Base-by-base conservation (phyloP, 345 rosid species). In the Pseudoturritis turrita region DNA sequence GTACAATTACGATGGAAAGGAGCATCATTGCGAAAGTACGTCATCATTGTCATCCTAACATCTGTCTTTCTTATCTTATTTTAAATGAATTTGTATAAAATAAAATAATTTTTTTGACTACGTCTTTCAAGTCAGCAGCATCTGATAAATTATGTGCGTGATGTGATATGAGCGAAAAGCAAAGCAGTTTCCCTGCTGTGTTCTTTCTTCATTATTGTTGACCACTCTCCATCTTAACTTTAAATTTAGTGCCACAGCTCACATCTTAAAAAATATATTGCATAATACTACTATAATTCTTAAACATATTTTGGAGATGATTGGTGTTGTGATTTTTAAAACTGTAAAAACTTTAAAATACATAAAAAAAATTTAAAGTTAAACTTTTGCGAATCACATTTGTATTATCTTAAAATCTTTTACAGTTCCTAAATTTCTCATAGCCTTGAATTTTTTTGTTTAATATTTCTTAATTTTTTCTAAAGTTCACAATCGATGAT, bases 1-100 rank as follows among this genome's bases (percentile, higher is more conserved):
- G 55, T 62, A 72, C 63, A 62, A 62, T 68, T 54, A 68, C 72
- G 19, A 53, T 10, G 28, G 29, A 44, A 22, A 75, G 59, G 69
- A 43, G 28, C 79, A 75, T 75, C 79, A 75, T 75, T 75, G 43
- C 79, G 54, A 68, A 75, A 68, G 63, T 75, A 72, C 63, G 77
- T 72, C 77, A 72, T 72, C 70, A 72, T 72, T 72, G 62, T 53
- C 62, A 51, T 72, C 52, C 19, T 15, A 47, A 72, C 23, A 21
- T 71, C 51, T 60, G 69, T 62, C 40, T 51, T 72, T 71, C 50
- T 15, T 37, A 10, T 29, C 17, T 44, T 31, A 2, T 55, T 56
- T 51, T 29, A 13, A 5, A 26, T 44, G 2, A 44, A 35, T 19
- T 54, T 18, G 17, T 35, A 18, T 1, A 14, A 28, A 31, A 70